Conservation (phyloP, 129 eudicot species). For the Saussurea involucrata region DNA sequence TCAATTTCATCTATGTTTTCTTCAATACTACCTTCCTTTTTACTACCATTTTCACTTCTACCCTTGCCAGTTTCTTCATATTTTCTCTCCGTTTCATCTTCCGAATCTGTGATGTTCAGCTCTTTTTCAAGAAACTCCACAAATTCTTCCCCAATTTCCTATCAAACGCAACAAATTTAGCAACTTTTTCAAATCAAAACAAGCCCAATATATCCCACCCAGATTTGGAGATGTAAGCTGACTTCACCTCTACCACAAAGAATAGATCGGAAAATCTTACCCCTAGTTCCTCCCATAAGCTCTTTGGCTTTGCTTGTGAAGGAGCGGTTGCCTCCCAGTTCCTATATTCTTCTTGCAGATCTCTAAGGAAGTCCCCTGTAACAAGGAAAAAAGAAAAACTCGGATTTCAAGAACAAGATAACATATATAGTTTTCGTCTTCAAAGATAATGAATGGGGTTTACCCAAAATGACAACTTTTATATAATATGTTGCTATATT, state of each 20-base stretch:
- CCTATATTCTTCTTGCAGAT: conserved; percentile 84
- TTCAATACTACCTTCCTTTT: conserved; percentile 43
- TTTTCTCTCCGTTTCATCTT: conserved; percentile 22
- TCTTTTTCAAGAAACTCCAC: conserved; percentile 97
- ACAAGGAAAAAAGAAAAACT: conserved; percentile 14
- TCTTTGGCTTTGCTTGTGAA: conserved; percentile 84
- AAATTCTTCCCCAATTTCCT: conserved; percentile 97
- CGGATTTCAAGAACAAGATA: conserved; percentile 22
- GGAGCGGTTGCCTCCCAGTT: conserved; percentile 83
- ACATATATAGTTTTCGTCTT: not conserved
- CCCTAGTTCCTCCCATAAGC: conserved; percentile 94
- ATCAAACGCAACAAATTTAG: conserved; percentile 15
- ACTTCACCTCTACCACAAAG: no score
- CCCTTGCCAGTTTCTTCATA: conserved; percentile 33
- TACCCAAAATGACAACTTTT: conserved; percentile 15
- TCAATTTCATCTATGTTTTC: conserved; percentile 84
- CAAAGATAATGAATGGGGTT: conserved; percentile 14
- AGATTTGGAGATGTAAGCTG: not conserved
- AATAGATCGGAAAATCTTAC: conserved; percentile 34
- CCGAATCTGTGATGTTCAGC: conserved; percentile 64
- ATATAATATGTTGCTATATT: conserved; percentile 16
- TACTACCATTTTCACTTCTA: conserved; percentile 20
- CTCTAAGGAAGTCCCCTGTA: conserved; percentile 82
- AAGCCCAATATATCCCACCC: not conserved
- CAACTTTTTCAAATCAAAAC: not conserved